These are phyloP conservation scores for Daldinia sp. DNA, from an alignment of 2,329 filamentous ascomycete genomes.

Conservation along the genomic window DNA sequence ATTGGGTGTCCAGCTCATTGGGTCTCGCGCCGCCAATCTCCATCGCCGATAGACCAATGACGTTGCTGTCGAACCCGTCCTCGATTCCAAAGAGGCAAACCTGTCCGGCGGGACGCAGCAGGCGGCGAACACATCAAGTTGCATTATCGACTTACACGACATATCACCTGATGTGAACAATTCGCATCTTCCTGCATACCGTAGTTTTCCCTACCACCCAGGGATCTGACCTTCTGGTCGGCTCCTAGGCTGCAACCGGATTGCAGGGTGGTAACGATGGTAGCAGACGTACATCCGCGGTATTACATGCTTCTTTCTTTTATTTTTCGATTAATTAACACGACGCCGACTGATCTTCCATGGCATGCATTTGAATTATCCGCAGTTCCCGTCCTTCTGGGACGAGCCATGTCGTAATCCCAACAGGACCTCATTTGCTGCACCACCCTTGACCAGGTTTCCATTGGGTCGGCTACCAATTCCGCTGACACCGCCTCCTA, in stretches of 20 bases:
- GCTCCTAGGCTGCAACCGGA: conserved; percentile 21
- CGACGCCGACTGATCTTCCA: conserved; percentile 28
- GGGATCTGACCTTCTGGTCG: conserved; percentile 27
- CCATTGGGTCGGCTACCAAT: conserved; percentile 36
- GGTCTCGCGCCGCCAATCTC: conserved; percentile 16
- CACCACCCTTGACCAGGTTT: conserved; percentile 21
- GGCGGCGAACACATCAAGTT: conserved; percentile 32
- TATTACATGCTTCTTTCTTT: conserved; percentile 23
- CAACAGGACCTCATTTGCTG: conserved; percentile 18
- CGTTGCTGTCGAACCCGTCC: conserved; percentile 6
- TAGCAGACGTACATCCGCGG: conserved; percentile 29
- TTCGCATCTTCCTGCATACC: conserved; percentile 33
- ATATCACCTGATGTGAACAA: conserved; percentile 38
- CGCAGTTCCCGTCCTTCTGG: conserved; percentile 36
- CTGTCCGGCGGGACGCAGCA: conserved; percentile 23
- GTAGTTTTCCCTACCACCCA: conserved; percentile 16
- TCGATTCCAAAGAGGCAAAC: conserved; percentile 33
- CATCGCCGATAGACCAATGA: conserved; percentile 23
- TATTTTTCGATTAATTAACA: conserved; percentile 28
- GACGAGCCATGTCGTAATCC: conserved; percentile 36
- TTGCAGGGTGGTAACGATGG: conserved; percentile 28
- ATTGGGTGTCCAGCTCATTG: conserved; percentile 31
- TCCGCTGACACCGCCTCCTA: conserved; percentile 37
- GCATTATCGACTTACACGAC: conserved; percentile 39
- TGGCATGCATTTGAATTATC: conserved; percentile 36